Evolutionary conservation across 371 early-diverging fungal species (phyloP), one percentile per base, ranked within the genome.

Genomic region (Saksenaea oblongispora): DNA sequence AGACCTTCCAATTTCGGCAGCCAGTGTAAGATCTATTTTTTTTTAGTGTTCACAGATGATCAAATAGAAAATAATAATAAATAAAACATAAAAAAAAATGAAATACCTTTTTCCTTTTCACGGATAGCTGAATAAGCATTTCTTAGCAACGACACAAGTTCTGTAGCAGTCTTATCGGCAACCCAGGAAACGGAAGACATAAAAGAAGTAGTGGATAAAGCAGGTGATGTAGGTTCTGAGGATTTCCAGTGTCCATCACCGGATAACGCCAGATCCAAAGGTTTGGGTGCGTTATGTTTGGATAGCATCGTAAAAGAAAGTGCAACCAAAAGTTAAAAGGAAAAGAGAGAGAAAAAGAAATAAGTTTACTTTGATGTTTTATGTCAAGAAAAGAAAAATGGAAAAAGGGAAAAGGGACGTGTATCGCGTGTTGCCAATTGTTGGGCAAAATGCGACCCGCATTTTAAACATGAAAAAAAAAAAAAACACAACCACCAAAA

Each of bases 1-100:
- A 39, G 71, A 70, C 54, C 78, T 73, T 35, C 85, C 82, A 28
- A 84, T 62, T 67, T 79, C 69, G 10, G 82, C 80, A 18, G 80
- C 84, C 39, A 80, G 56, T 18, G 61, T 72, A n/a, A 82, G 67
- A 63, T 80, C 82, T 84, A 56, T 56, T 35, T 56, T 5, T 34
- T 58, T 34, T 47, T 47, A 10, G 22, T 41, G 14, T 41, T 47
- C 51, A n/a, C 51, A 47, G 51, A 22, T 47, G 51, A 47, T 47
- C 51, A 47, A 31, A 31, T 7, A 31, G 7, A 31, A 31, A 31
- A 31, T 2, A 7, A 31, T 4, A 31, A 31, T 31, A 31, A 31
- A 31, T 31, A 31, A 31, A 31, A 2, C 7, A 7, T 31, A 4
- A 31, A 31, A 31, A 2, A 4, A 7, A 4, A 4, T 47, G 11